These are phyloP conservation scores for Apophysomyces variabilis DNA, from an alignment of 371 early-diverging fungal species.

Conservation along the genomic window DNA sequence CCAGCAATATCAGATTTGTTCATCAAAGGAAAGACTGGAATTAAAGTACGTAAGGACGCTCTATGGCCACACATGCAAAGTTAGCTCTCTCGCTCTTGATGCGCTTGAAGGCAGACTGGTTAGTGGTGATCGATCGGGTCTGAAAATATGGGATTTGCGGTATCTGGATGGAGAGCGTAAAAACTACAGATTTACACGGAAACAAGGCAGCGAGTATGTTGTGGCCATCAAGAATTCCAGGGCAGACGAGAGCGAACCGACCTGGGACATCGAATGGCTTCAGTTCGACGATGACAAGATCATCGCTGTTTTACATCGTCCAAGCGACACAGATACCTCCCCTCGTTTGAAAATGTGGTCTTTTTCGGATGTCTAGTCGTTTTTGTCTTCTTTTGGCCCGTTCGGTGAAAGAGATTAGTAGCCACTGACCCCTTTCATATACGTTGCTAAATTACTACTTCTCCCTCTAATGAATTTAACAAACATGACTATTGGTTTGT, in stretches of 20 bases:
- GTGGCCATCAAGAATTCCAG: constrained; percentile 16
- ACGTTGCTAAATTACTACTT: no score
- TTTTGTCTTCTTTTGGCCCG: no score
- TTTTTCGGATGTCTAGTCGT: background rate
- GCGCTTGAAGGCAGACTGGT: constrained; percentile 33
- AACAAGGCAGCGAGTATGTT: constrained; percentile 16
- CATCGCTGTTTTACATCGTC: constrained; percentile 26
- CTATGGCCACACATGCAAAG: constrained; percentile 53
- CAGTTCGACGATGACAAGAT: constrained; percentile 45
- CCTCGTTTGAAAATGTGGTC: background rate
- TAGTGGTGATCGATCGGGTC: constrained; percentile 48
- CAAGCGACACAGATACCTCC: background rate
- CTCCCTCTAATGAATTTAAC: no score
- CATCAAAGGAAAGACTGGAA: constrained; percentile 21
- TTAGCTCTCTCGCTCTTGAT: constrained; percentile 42
- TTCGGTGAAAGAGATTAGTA: no score
- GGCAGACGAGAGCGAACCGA: constrained; percentile 23
- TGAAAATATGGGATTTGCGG: constrained; percentile 48
- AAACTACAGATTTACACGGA: constrained; percentile 9
- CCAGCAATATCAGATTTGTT: constrained; percentile 41
- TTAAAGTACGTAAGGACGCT: constrained; percentile 38
- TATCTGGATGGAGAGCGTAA: constrained; percentile 11
- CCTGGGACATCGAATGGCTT: constrained; percentile 25
- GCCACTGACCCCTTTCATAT: no score
- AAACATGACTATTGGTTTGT: background rate